These are phyloP conservation scores for Pulveroboletus ravenelii DNA, from an alignment of 768 basidiomycete species.

Conservation along the genomic window DNA sequence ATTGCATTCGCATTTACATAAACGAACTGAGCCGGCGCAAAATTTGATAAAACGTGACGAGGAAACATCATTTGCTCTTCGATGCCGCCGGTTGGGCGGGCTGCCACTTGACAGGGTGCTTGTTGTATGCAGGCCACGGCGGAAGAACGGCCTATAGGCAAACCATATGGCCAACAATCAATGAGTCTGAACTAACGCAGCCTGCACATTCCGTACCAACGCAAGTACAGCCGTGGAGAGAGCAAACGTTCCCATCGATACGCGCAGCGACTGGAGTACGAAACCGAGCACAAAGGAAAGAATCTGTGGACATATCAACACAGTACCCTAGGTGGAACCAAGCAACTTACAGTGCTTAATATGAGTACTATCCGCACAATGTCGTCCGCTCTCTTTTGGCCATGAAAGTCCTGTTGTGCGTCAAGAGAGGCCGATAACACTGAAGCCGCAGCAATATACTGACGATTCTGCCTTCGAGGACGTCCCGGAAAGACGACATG, in stretches of 20 bases:
- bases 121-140: constrained; percentile 53
- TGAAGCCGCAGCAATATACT: not conserved
- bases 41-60: not conserved
- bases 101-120: constrained; percentile 21
- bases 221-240: constrained; percentile 18
- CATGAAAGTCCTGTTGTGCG: constrained; percentile 27
- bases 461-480: constrained; percentile 31
- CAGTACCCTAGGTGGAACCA: not conserved
- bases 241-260: constrained; percentile 23
- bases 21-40: not conserved
- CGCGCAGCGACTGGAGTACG: constrained; percentile 22
- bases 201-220: constrained; percentile 13
- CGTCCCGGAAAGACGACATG: constrained; percentile 24
- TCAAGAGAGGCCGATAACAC: constrained; percentile 1
- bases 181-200: too few relatives aligned
- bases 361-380: constrained; percentile 23
- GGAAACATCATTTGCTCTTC: constrained; percentile 18
- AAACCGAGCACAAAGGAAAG: constrained; percentile 30
- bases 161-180: not conserved
- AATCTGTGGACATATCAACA: constrained; percentile 12
- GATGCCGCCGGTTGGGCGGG: constrained; percentile 17
- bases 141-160: constrained; percentile 51
- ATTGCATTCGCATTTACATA: not conserved
- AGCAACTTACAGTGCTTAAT: constrained; percentile 20
- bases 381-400: constrained; percentile 25